A percentile compares a stretch with the other conserved stretches of the same genome.
phyloP scores from a whole-genome alignment of 2,329 filamentous ascomycete species.

The Taxawa tesnikishii region DNA sequence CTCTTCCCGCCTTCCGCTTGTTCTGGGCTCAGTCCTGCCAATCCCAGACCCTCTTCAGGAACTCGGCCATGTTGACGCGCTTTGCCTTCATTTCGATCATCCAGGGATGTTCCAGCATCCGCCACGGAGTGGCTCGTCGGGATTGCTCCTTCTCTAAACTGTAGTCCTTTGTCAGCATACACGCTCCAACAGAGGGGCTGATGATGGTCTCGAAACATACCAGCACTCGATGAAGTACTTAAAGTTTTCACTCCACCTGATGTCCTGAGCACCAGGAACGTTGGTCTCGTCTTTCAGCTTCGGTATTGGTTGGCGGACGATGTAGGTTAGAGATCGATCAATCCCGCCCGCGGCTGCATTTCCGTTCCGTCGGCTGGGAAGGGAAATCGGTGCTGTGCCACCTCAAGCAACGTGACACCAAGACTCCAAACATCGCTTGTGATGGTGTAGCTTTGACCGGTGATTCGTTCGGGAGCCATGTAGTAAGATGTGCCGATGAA shows the following conservation, averaged over 20 bases:
- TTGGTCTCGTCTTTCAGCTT: slow-evolving; percentile 84
- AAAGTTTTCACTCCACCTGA: slow-evolving; percentile 93
- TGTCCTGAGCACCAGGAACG: slow-evolving; percentile 50
- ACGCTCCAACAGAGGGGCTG: neutral
- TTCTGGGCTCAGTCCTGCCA: slow-evolving; percentile 90
- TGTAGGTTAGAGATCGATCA: slow-evolving; percentile 97
- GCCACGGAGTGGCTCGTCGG: slow-evolving; percentile 86
- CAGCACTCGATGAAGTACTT: slow-evolving; percentile 99
- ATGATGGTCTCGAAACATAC: slow-evolving; percentile 53
- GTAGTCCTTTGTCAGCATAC: slow-evolving; percentile 10
- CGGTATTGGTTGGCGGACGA: slow-evolving; percentile 88
- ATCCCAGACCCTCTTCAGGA: slow-evolving; percentile 90
- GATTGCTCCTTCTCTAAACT: slow-evolving; percentile 90
- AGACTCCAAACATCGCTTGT: slow-evolving; percentile 98
- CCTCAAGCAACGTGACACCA: slow-evolving; percentile 92
- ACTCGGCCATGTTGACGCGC: slow-evolving; percentile 94
- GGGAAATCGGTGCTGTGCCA: slow-evolving; percentile 96
- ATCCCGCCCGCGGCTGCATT: slow-evolving; percentile 80
- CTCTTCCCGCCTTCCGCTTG: too few relatives aligned
- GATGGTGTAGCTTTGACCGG: slow-evolving; percentile 94
- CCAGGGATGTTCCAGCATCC: slow-evolving; percentile 98
- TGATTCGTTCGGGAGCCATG: slow-evolving; percentile 95
- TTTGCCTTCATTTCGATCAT: slow-evolving; percentile 93
- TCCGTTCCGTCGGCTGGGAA: slow-evolving; percentile 95
- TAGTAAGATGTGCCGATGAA: slow-evolving; percentile 99